phyloP scores from a whole-genome alignment of 2,329 filamentous ascomycete species.

The Aspergillus tamarii region DNA sequence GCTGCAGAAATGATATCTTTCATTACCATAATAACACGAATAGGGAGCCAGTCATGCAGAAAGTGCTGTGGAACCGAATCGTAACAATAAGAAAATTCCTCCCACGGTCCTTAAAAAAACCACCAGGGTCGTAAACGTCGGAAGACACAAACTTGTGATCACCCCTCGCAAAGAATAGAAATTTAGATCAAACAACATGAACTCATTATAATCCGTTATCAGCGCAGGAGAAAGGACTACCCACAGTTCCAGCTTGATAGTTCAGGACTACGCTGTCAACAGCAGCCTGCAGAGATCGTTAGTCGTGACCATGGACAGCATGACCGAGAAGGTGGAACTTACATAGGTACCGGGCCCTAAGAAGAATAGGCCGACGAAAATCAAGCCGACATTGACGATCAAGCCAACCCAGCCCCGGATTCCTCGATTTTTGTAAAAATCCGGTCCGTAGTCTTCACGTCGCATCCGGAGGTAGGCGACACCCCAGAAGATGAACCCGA shows the following conservation, averaged over 20 bases:
- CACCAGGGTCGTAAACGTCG: slow-evolving; percentile 2
- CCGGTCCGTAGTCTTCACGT: slow-evolving; percentile 42
- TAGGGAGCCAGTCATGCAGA: background rate
- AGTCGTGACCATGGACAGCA: background rate
- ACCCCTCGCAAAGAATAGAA: slow-evolving; percentile 1
- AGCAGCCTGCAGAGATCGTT: slow-evolving; percentile 38
- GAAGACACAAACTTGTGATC: slow-evolving; percentile 2
- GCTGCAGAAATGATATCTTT: background rate
- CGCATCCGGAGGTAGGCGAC: slow-evolving; percentile 51
- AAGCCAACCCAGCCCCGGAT: slow-evolving; percentile 48
- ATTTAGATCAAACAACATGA: slow-evolving; percentile 12
- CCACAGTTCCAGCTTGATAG: slow-evolving; percentile 67
- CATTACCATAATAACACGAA: background rate
- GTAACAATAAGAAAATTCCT: background rate
- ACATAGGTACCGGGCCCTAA: slow-evolving; percentile 78
- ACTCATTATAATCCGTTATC: slow-evolving; percentile 44
- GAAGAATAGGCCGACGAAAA: slow-evolving; percentile 77
- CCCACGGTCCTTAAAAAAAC: background rate
- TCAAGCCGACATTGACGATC: slow-evolving; percentile 71
- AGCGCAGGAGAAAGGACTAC: slow-evolving; percentile 74
- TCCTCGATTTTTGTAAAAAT: slow-evolving; percentile 46
- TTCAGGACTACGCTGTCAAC: slow-evolving; percentile 62
- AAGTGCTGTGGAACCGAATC: background rate
- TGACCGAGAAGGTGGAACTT: slow-evolving; percentile 48
- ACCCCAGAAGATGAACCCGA: slow-evolving; percentile 85